Evolutionary conservation across 352 stramenopile species (phyloP).

Genomic region (Globisporangium heterothallicum): DNA sequence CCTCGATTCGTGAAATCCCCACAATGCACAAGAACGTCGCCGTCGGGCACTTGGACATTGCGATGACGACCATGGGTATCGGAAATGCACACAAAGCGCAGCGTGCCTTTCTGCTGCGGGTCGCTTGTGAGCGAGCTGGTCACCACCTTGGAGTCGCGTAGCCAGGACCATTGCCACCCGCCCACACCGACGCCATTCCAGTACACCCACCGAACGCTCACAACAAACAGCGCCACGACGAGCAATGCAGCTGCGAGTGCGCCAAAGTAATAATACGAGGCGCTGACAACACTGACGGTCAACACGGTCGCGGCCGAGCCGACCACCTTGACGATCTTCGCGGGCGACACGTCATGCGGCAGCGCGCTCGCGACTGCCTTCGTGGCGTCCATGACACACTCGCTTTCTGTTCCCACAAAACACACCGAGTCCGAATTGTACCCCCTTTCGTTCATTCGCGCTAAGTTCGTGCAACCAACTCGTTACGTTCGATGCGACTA

Average conservation of each 20-base stretch:
- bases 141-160: slow-evolving; percentile 30
- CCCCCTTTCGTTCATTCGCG: neutral
- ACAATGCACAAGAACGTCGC: slow-evolving; percentile 88
- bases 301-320: slow-evolving; percentile 9
- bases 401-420: neutral
- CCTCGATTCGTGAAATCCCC: slow-evolving; percentile 86
- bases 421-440: neutral
- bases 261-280: slow-evolving; percentile 26
- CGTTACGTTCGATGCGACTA: too few relatives aligned
- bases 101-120: slow-evolving; percentile 41
- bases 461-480: neutral
- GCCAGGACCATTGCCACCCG: slow-evolving; percentile 38
- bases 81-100: slow-evolving; percentile 78
- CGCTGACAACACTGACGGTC: neutral
- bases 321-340: slow-evolving; percentile 19
- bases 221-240: slow-evolving; percentile 15
- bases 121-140: slow-evolving; percentile 25
- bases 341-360: slow-evolving; percentile 35
- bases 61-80: slow-evolving; percentile 77
- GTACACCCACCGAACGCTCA: slow-evolving; percentile 45
- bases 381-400: neutral
- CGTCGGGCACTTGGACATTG: slow-evolving; percentile 51
- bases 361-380: slow-evolving; percentile 14
- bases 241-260: slow-evolving; percentile 11
- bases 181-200: slow-evolving; percentile 58